phyloP scores from a whole-genome alignment of 495 filamentous ascomycete genomes.

The Evansstolkia leycettana region DNA sequence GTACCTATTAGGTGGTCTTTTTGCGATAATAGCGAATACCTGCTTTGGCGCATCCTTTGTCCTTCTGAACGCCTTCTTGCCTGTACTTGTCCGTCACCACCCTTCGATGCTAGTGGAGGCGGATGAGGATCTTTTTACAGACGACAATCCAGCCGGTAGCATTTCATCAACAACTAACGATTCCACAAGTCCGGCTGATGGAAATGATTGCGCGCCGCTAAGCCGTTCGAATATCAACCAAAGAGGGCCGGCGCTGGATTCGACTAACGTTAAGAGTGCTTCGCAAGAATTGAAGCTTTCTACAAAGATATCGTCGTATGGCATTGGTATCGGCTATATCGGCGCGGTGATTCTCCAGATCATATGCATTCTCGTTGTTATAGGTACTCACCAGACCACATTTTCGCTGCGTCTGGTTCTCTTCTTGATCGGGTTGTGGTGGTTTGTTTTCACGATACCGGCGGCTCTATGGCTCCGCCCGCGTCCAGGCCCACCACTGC shows the following conservation, averaged over 20 bases:
- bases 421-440: slow-evolving; percentile 85
- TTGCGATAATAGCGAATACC: slow-evolving; percentile 83
- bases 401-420: slow-evolving; percentile 73
- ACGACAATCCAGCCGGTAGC: background rate
- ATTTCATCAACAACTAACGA: background rate
- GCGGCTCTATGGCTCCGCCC: slow-evolving; percentile 83
- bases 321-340: slow-evolving; percentile 83
- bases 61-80: slow-evolving; percentile 72
- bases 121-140: background rate
- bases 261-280: slow-evolving; percentile 8
- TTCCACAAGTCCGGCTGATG: slow-evolving; percentile 7
- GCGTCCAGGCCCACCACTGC: slow-evolving; percentile 74
- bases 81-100: slow-evolving; percentile 68
- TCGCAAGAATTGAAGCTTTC: slow-evolving; percentile 64
- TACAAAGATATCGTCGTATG: slow-evolving; percentile 75
- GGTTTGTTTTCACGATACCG: slow-evolving; percentile 84
- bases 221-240: slow-evolving; percentile 7
- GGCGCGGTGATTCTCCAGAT: slow-evolving; percentile 72
- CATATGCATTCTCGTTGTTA: slow-evolving; percentile 58
- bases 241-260: background rate
- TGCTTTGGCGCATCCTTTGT: slow-evolving; percentile 83
- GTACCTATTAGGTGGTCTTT: slow-evolving; percentile 67
- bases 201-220: slow-evolving; percentile 20
- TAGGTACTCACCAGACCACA: slow-evolving; percentile 57
- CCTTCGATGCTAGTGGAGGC: slow-evolving; percentile 28